Evolutionary conservation across 2,329 filamentous ascomycete species (phyloP).

Genomic region (Aspergillus eucalypticola): DNA sequence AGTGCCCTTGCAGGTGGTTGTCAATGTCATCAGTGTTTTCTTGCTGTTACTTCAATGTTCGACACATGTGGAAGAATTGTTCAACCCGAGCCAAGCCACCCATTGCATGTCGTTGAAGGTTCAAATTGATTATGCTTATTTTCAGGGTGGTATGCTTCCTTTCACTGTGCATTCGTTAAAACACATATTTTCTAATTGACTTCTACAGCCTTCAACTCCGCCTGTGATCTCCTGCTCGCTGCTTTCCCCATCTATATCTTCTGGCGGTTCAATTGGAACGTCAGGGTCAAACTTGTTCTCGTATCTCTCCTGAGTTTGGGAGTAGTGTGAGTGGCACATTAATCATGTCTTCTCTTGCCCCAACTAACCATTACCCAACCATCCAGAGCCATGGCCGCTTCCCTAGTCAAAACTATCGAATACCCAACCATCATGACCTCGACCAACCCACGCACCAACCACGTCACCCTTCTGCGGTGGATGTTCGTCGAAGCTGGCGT

Average conservation of each 20-base stretch:
- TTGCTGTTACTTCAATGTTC: background rate
- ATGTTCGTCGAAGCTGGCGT: slow-evolving; percentile 8
- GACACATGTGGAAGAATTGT: background rate
- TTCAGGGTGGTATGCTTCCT: background rate
- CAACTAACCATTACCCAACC: background rate
- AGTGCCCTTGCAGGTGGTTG: background rate
- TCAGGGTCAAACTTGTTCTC: background rate
- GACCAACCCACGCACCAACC: slow-evolving; percentile 5
- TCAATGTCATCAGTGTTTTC: slow-evolving; percentile 1
- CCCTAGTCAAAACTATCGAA: slow-evolving; percentile 9
- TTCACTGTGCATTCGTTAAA: too few species aligned
- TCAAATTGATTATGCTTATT: slow-evolving; percentile 4
- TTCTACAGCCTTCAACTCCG: background rate
- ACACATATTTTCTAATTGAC: too few species aligned
- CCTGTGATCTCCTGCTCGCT: slow-evolving; percentile 1
- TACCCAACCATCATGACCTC: slow-evolving; percentile 7
- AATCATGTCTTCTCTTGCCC: rapidly evolving
- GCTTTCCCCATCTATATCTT: slow-evolving; percentile 1
- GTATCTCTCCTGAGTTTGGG: background rate
- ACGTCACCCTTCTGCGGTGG: slow-evolving; percentile 6
- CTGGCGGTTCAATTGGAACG: slow-evolving; percentile 1
- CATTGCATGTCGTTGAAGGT: slow-evolving; percentile 2
- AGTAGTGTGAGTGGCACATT: background rate
- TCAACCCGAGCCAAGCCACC: background rate
- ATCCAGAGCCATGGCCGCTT: slow-evolving; percentile 5